Evolutionary conservation across 139 green algal species (phyloP).

Genomic region (Penium margaritaceum): DNA sequence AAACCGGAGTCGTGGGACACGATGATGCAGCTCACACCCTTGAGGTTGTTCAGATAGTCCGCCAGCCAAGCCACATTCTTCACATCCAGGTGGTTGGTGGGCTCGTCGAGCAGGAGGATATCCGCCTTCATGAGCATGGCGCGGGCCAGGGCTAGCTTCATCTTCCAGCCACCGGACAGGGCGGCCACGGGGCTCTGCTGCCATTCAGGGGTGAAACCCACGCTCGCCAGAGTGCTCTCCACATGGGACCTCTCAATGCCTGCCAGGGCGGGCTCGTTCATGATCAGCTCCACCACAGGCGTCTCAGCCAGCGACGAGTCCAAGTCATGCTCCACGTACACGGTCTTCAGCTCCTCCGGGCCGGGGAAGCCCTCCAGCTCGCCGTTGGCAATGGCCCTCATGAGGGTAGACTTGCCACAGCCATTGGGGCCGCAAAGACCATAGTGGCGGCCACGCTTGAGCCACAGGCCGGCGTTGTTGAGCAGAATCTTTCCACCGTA

Average conservation of each 20-base stretch:
- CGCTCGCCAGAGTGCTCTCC: constrained; percentile 51
- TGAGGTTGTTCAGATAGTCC: too few relatives aligned
- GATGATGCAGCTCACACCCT: too few relatives aligned
- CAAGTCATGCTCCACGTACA: constrained; percentile 54
- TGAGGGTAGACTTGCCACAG: constrained; percentile 52
- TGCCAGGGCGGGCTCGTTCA: constrained; percentile 4
- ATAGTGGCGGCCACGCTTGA: constrained; percentile 50
- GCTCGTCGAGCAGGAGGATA: too few relatives aligned
- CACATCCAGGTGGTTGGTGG: too few relatives aligned
- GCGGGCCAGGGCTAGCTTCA: too few relatives aligned
- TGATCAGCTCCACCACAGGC: constrained; percentile 51
- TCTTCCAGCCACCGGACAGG: constrained; percentile 54
- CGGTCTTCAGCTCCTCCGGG: constrained; percentile 33
- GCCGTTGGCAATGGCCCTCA: constrained; percentile 52
- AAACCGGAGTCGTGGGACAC: too few relatives aligned
- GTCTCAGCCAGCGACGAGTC: constrained; percentile 25
- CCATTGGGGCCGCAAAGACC: constrained; percentile 52
- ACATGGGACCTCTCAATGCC: constrained; percentile 18
- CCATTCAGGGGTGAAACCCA: constrained; percentile 72
- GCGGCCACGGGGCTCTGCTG: constrained; percentile 48
- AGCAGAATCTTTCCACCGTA: constrained; percentile 56
- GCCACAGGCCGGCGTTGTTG: constrained; percentile 51
- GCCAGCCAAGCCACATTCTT: too few relatives aligned
- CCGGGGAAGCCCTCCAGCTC: constrained; percentile 52
- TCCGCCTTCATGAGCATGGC: too few relatives aligned